These are phyloP conservation scores for Stagonosporopsis chrysanthemi DNA, from an alignment of 2,329 filamentous ascomycete species.

Conservation along the genomic window DNA sequence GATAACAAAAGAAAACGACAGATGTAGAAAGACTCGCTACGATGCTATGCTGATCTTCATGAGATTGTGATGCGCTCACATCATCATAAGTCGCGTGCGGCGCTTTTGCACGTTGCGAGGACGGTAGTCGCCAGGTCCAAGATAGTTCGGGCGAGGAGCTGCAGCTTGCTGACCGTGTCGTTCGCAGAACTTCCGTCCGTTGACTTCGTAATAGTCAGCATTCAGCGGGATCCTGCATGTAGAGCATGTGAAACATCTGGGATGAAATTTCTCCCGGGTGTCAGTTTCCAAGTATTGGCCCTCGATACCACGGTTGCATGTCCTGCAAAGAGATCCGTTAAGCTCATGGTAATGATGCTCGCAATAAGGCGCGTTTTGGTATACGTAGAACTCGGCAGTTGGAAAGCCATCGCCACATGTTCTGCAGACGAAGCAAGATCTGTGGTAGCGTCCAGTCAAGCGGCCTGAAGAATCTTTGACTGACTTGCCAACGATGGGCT, in stretches of 20 bases:
- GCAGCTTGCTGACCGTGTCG: slow-evolving; percentile 75
- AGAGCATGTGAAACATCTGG: slow-evolving; percentile 82
- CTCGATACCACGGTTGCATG: slow-evolving; percentile 86
- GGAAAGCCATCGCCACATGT: slow-evolving; percentile 83
- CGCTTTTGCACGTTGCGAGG: slow-evolving; percentile 56
- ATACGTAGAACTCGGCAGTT: slow-evolving; percentile 91
- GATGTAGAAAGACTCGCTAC: not conserved
- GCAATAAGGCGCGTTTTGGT: slow-evolving; percentile 87
- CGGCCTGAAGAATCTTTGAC: slow-evolving; percentile 93
- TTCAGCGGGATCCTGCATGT: slow-evolving; percentile 77
- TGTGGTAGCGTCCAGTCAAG: slow-evolving; percentile 92
- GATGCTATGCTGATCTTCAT: not conserved
- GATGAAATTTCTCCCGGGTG: slow-evolving; percentile 79
- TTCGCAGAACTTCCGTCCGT: slow-evolving; percentile 82
- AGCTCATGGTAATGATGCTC: slow-evolving; percentile 90
- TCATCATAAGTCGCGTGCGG: slow-evolving; percentile 61
- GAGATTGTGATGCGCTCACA: slow-evolving; percentile 40
- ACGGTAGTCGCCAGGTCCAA: slow-evolving; percentile 48
- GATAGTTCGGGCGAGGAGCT: slow-evolving; percentile 47
- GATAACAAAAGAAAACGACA: slow-evolving; percentile 1
- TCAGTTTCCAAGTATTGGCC: slow-evolving; percentile 92
- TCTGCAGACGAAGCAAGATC: slow-evolving; percentile 89
- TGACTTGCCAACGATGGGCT: slow-evolving; percentile 85
- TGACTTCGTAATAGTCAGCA: slow-evolving; percentile 91
- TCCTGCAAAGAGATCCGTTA: slow-evolving; percentile 84